Base-by-base conservation (phyloP, 2,329 filamentous ascomycete genomes). In the Trichoderma sp. region DNA sequence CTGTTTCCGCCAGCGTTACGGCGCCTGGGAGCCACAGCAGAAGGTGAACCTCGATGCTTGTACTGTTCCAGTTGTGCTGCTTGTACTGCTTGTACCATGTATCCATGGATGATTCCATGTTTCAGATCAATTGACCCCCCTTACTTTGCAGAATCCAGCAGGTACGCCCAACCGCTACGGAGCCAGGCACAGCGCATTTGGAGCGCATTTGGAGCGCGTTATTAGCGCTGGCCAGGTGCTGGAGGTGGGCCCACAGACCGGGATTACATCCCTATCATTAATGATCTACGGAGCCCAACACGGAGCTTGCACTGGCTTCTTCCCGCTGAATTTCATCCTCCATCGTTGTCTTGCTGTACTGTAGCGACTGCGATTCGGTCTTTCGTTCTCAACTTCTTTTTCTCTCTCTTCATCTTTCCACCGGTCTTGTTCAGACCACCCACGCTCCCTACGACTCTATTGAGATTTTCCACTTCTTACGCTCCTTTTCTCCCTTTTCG, bases 261-360 rank as follows among this genome's bases (percentile, higher is more conserved):
- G 63, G 63, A 56, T 56, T 9, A 27, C 52, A 48, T 65, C 63
- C 63, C 63, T 65, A 65, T 65, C 63, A 65, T 65, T 65, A 65
- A 65, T 56, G 63, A 57, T 57, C 52, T 48, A 48, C 42, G 42
- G 42, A 48, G 42, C 42, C 42, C 42, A 22, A 48, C 42, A 48
- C 42, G 42, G 42, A 48, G 42, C 42, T 37, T 19, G 37, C 10
- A 32, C 57, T 45, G 34, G n/a, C 59, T 63, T 52, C 34, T 53
- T 52, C 35, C 22, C 54, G 25, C 22, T 22, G 19, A 27, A 58
- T 37, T 56, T 61, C 58, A 34, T 60, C 58, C 29, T 61, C 52
- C 52, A 57, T 65, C 63, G 52, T 65, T 65, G 63, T 48, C 63
- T 57, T 57, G 27, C n/a, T 19, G 15, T 32, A 25, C n/a, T 48